These are phyloP conservation scores for Epichloe typhina DNA, from an alignment of 2,329 filamentous ascomycete species.

Conservation along the genomic window DNA sequence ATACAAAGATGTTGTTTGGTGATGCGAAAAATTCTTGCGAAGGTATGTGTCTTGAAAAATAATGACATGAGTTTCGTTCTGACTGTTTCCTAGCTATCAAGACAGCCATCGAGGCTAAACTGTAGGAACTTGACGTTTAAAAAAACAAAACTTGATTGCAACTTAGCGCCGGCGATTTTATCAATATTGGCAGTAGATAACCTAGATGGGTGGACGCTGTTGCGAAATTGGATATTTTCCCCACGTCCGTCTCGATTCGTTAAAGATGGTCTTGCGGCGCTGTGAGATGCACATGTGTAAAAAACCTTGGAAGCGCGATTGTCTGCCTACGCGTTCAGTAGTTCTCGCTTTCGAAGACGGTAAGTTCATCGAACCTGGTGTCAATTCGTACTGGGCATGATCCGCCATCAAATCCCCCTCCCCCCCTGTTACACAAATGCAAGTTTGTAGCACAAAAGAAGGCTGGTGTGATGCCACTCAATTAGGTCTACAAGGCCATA, in stretches of 20 bases:
- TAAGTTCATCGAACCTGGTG: too few relatives aligned
- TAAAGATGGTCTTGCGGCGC: neutral
- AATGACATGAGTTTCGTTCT: conserved; percentile 8
- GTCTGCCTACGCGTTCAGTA: too few relatives aligned
- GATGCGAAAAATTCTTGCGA: conserved; percentile 78
- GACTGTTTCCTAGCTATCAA: conserved; percentile 8
- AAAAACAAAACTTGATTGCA: too few relatives aligned
- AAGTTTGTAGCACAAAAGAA: neutral
- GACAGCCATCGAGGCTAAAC: conserved; percentile 9
- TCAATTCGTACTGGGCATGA: neutral
- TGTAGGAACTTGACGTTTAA: neutral
- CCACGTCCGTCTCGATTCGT: neutral
- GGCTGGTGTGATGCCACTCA: neutral
- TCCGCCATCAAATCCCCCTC: neutral
- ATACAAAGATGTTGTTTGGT: conserved; percentile 83
- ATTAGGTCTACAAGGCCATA: conserved; percentile 11
- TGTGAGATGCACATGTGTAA: too few relatives aligned
- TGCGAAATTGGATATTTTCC: neutral
- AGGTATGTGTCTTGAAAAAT: conserved; percentile 33
- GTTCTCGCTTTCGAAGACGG: too few relatives aligned
- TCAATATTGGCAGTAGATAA: neutral
- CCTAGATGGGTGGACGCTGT: neutral
- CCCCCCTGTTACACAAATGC: neutral
- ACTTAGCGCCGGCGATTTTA: neutral
- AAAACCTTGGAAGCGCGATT: too few relatives aligned